These are phyloP conservation scores for Ceriops tagal DNA, from an alignment of 345 rosid species.

Conservation along the genomic window DNA sequence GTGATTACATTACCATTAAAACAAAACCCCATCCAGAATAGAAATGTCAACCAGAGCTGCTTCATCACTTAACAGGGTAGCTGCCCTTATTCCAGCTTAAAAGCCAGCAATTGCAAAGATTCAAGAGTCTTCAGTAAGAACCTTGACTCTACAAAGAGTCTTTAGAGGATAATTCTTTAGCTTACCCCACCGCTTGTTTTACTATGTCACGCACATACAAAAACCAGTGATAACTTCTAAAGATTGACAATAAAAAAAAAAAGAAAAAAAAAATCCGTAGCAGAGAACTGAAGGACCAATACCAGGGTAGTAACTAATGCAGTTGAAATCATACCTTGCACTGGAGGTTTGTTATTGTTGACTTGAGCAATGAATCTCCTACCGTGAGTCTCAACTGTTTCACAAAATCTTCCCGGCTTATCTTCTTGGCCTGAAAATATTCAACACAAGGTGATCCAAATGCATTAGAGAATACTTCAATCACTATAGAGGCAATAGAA, in stretches of 20 bases:
- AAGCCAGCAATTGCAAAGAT: too few relatives aligned
- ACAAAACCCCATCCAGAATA: too few relatives aligned
- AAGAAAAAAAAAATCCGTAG: neutral
- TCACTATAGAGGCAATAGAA: neutral
- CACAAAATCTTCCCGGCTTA: conserved; percentile 68
- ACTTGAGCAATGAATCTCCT: conserved; percentile 68
- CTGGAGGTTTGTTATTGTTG: conserved; percentile 69
- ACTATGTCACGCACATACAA: too few relatives aligned
- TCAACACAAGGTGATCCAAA: neutral
- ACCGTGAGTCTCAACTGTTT: conserved; percentile 57
- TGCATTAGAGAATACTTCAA: neutral
- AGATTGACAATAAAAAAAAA: neutral
- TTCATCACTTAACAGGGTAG: too few relatives aligned
- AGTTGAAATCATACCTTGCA: conserved; percentile 40
- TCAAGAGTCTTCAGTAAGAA: too few relatives aligned
- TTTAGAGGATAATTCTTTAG: too few relatives aligned
- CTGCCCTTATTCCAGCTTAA: too few relatives aligned
- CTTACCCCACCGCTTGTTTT: too few relatives aligned
- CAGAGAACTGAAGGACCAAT: neutral
- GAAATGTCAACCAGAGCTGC: too few relatives aligned
- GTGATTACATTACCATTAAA: too few relatives aligned
- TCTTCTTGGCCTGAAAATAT: conserved; percentile 50
- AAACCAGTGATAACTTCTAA: too few relatives aligned
- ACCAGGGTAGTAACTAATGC: neutral
- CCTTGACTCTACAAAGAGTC: too few relatives aligned